Evolutionary conservation across 768 basidiomycete genomes (phyloP).

Genomic region (Fomitopsis pulvina): DNA sequence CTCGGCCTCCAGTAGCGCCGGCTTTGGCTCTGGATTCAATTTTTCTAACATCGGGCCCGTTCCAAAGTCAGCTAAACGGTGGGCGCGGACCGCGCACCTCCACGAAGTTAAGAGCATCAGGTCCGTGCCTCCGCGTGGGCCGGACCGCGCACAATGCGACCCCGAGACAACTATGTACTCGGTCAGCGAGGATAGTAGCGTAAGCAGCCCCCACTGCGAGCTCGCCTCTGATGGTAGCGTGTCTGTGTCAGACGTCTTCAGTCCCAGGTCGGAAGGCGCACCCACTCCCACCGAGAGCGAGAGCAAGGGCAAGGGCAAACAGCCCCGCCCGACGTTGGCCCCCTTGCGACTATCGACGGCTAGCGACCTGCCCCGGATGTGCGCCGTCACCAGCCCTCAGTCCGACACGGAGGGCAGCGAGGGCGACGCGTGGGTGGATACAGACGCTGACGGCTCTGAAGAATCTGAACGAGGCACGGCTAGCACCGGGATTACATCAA

Average conservation of each 20-base stretch:
- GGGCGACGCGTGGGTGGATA: conserved; percentile 33
- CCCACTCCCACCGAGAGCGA: conserved; percentile 4
- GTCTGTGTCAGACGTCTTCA: conserved; percentile 3
- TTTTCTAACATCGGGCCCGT: conserved; percentile 26
- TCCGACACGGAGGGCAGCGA: conserved; percentile 15
- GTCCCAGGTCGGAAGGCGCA: neutral
- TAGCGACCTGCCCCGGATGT: conserved; percentile 7
- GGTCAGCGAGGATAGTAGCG: neutral
- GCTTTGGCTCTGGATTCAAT: conserved; percentile 17
- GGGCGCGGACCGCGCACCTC: conserved; percentile 62
- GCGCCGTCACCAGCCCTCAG: neutral
- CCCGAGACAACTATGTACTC: neutral
- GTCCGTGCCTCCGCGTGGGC: neutral
- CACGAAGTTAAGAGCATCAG: conserved; percentile 44
- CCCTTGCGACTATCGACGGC: conserved; percentile 6
- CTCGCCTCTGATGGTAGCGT: neutral
- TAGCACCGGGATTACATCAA: neutral
- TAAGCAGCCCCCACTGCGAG: neutral
- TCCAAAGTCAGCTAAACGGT: conserved; percentile 44
- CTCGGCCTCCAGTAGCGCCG: conserved; percentile 32
- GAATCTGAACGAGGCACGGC: conserved; percentile 7
- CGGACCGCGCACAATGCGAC: neutral
- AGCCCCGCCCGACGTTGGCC: conserved; percentile 3
- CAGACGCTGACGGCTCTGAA: conserved; percentile 30
- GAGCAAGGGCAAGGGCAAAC: conserved; percentile 8